Evolutionary conservation across 306 rosid species (phyloP).

Genomic region (Oxytropis ochrocephala): DNA sequence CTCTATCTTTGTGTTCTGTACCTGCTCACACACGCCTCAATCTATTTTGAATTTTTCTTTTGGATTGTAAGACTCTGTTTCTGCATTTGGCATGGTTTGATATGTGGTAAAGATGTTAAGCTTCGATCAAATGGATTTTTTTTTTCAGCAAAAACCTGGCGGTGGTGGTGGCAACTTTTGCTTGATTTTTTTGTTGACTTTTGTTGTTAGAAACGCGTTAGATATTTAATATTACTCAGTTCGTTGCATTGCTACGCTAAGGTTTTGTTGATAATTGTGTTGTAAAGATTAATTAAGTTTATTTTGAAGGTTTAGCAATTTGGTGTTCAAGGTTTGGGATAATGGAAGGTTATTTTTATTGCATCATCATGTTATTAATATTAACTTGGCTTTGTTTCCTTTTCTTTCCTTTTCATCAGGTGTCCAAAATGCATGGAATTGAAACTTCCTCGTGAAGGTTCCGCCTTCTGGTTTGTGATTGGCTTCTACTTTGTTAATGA

Average conservation of each 20-base stretch:
- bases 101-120: not conserved
- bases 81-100: not conserved
- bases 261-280: not conserved
- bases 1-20: not conserved
- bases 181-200: too few relatives aligned
- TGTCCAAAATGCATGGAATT: constrained; percentile 90
- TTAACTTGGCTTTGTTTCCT: not conserved
- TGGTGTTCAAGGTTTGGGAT: not conserved
- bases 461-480: constrained; percentile 86
- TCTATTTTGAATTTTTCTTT: not conserved
- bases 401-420: constrained; percentile 25
- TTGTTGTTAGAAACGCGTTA: not conserved
- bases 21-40: not conserved
- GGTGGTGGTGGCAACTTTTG: not conserved
- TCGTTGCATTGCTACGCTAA: not conserved
- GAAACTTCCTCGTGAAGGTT: constrained; percentile 83
- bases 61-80: not conserved
- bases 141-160: not conserved
- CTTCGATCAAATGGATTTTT: not conserved
- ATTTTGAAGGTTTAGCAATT: not conserved
- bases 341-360: not conserved
- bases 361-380: not conserved
- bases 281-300: not conserved
- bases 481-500: not conserved
- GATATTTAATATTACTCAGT: not conserved